phyloP scores from a whole-genome alignment of 2,329 filamentous ascomycete species.

The Sarocladium brachiariae region DNA sequence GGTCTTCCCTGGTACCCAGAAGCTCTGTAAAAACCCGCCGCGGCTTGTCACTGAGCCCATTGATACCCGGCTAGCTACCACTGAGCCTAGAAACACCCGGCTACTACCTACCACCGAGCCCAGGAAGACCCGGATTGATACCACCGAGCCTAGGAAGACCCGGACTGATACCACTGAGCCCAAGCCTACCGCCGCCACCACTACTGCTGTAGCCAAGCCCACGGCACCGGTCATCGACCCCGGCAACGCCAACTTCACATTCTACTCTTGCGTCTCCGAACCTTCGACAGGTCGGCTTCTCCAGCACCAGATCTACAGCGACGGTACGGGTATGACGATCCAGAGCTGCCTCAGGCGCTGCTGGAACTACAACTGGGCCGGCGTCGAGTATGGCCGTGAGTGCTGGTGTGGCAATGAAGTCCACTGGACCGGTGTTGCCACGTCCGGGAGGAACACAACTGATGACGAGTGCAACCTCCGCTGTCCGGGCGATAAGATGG shows the following conservation, averaged over 20 bases:
- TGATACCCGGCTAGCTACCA: no score
- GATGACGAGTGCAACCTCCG: conserved; percentile 22
- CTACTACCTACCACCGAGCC: no score
- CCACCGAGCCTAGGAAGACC: no score
- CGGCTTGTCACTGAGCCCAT: no score
- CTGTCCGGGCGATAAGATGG: conserved; percentile 26
- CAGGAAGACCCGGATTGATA: no score
- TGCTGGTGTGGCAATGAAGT: conserved; percentile 31
- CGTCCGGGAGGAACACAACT: conserved; percentile 23
- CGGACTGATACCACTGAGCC: no score
- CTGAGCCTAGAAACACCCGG: no score
- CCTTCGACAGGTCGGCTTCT: conserved; percentile 26
- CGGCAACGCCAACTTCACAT: conserved; percentile 31
- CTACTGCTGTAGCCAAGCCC: conserved; percentile 16
- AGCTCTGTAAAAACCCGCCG: no score
- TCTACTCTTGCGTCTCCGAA: conserved; percentile 28
- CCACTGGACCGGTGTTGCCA: conserved; percentile 19
- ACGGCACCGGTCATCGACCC: conserved; percentile 22
- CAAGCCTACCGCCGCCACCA: no score
- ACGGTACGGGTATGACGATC: conserved; percentile 25
- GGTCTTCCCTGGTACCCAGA: no score
- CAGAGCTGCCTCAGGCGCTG: conserved; percentile 26
- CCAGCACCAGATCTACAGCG: conserved; percentile 21
- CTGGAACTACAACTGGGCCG: conserved; percentile 26
- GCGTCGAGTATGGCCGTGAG: conserved; percentile 31